Base-by-base conservation (phyloP, 768 basidiomycete genomes). In the Fibroporia radiculosa region DNA sequence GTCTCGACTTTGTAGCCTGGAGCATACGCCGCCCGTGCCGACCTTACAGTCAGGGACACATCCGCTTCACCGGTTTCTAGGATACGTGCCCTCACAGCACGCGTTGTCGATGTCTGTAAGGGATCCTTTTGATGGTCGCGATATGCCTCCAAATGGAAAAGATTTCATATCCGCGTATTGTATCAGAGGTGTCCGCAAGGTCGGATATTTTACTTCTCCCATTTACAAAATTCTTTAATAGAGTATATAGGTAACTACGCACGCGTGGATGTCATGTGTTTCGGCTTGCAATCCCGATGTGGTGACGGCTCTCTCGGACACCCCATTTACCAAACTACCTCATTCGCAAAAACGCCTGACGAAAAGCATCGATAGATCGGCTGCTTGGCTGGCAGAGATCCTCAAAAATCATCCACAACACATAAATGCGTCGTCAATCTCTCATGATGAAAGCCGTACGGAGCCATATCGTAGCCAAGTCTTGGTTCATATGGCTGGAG, bases 341-440 rank as follows among this genome's bases (percentile, higher is more conserved):
- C 73, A 78, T 48, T 89, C 87, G 3, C 89, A 92, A 56, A 90
- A 85, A 51, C 77, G 89, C 2, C 61, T 81, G 4, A 80, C 75
- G 22, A 91, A 89, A 57, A 81, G 81, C 55, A 72, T 89, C 42
- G 82, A 88, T 34, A 72, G 88, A 22, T 80, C 79, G 2, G 56
- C 67, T 0, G 62, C 71, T 0, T 92, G 89, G 89, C 62, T 90
- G 0, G 62, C 70, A 0, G 66, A 72, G 26, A 48, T 86, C 1
- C 67, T 89, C 2, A 62, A 64, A 12, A 63, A 62, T 2, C 48
- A 54, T 19, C 50, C 56, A 3, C n/a, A n/a, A n/a, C n/a, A n/a
- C n/a, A n/a, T n/a, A n/a, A n/a, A n/a, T n/a, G n/a, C n/a, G n/a
- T n/a, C n/a, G n/a, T n/a, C n/a, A n/a, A n/a, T n/a, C n/a, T n/a